These are phyloP conservation scores for Solanum sitiens DNA, from an alignment of 257 asterid species.

Conservation along the genomic window DNA sequence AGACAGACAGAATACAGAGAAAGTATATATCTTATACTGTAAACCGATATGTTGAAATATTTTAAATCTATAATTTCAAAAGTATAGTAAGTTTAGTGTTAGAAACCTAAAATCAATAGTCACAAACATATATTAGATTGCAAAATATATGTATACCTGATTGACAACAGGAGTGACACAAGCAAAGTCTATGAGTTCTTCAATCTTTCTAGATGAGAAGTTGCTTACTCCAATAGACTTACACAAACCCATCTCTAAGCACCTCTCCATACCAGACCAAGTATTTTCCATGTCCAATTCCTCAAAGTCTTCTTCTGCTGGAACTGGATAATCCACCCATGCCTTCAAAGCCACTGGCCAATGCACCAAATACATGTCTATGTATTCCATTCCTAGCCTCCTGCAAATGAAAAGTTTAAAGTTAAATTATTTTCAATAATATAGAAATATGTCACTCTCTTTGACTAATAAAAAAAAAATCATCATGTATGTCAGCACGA, in stretches of 20 bases:
- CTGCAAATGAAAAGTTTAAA: neutral
- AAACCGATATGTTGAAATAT: neutral
- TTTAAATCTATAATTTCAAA: too few relatives aligned
- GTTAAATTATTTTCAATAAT: too few relatives aligned
- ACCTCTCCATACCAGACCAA: constrained; percentile 79
- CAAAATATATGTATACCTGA: constrained; percentile 31
- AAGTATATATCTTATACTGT: too few relatives aligned
- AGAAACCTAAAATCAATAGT: neutral
- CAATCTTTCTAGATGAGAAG: constrained; percentile 54
- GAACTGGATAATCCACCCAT: constrained; percentile 49
- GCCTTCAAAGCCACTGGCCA: constrained; percentile 82
- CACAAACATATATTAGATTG: neutral
- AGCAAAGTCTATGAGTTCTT: constrained; percentile 34
- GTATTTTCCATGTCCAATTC: constrained; percentile 39
- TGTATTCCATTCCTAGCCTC: constrained; percentile 59
- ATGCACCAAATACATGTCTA: constrained; percentile 80
- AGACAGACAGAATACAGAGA: too few relatives aligned
- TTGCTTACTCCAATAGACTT: constrained; percentile 78
- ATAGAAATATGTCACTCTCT: neutral
- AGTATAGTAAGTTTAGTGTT: neutral
- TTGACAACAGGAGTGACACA: constrained; percentile 56
- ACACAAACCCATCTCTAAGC: constrained; percentile 60
- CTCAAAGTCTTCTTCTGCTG: constrained; percentile 53
- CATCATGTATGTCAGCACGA: neutral
- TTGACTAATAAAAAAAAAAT: too few relatives aligned